These are phyloP conservation scores for Backusella morwellensis DNA, from an alignment of 192 early-diverging fungal species.

Conservation along the genomic window DNA sequence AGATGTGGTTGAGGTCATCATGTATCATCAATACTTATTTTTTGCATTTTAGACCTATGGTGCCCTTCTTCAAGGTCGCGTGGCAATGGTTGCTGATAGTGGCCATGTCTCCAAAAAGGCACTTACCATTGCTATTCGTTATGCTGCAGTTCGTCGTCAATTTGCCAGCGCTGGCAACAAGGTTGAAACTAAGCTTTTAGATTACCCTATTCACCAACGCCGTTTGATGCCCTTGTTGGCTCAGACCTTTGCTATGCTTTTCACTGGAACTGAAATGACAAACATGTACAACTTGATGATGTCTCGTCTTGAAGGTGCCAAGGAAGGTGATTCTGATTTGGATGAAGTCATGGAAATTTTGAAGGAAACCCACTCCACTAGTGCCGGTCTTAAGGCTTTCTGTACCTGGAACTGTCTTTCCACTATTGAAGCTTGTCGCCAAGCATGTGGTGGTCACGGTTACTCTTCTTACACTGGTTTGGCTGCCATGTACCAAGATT, in stretches of 20 bases:
- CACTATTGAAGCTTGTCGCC: slow-evolving; percentile 90
- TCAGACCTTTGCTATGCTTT: slow-evolving; percentile 88
- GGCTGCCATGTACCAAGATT: slow-evolving; percentile 81
- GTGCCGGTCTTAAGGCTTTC: slow-evolving; percentile 90
- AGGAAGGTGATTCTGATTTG: slow-evolving; percentile 58
- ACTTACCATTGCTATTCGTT: slow-evolving; percentile 87
- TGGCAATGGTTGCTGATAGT: slow-evolving; percentile 82
- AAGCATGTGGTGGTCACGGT: slow-evolving; percentile 89
- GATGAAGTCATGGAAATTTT: slow-evolving; percentile 70
- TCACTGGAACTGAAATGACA: slow-evolving; percentile 82
- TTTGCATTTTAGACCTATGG: slow-evolving; percentile 61
- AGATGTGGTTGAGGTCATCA: not conserved
- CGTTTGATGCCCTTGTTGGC: slow-evolving; percentile 91
- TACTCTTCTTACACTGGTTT: slow-evolving; percentile 92
- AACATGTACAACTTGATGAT: slow-evolving; percentile 79
- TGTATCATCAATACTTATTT: not conserved
- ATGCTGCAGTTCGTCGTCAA: slow-evolving; percentile 90
- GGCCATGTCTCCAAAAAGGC: slow-evolving; percentile 88
- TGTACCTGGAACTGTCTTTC: slow-evolving; percentile 90
- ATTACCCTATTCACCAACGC: slow-evolving; percentile 93
- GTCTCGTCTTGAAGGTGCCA: slow-evolving; percentile 66
- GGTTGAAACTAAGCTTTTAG: slow-evolving; percentile 85
- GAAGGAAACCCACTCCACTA: slow-evolving; percentile 91
- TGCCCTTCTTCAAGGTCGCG: slow-evolving; percentile 82
- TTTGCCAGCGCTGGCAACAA: slow-evolving; percentile 64